phyloP scores from a whole-genome alignment of 257 asterid genomes.

The Echium plantagineum region DNA sequence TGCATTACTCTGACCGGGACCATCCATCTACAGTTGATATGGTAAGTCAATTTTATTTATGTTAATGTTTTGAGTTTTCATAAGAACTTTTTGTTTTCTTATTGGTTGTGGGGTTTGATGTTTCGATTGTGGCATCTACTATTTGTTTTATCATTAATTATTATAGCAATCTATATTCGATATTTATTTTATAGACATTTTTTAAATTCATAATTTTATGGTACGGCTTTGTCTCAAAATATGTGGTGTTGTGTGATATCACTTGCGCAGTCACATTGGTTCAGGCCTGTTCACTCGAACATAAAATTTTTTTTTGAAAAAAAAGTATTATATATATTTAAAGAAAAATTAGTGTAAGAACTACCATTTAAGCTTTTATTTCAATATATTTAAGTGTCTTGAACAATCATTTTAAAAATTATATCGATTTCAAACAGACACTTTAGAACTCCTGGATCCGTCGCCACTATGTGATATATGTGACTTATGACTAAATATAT shows the following conservation, averaged over 20 bases:
- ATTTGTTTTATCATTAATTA: not conserved
- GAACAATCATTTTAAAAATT: too few species aligned
- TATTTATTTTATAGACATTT: not conserved
- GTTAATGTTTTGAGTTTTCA: not conserved
- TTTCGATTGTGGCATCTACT: not conserved
- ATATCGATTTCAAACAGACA: too few species aligned
- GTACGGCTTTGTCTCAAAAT: conserved; percentile 5
- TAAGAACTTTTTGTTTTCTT: not conserved
- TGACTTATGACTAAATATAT: too few species aligned
- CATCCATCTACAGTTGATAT: conserved; percentile 31
- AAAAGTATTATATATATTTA: too few species aligned
- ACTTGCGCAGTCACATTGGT: too few species aligned
- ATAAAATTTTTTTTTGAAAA: too few species aligned
- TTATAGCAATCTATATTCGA: not conserved
- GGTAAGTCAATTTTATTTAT: conserved; percentile 23
- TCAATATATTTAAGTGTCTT: too few species aligned
- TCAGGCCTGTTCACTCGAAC: too few species aligned
- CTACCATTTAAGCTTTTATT: too few species aligned
- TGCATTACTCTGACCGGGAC: conserved; percentile 44
- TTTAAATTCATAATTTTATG: not conserved
- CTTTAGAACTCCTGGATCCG: too few species aligned
- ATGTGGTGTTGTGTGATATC: not conserved
- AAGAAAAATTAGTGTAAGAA: too few species aligned
- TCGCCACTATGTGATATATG: too few species aligned
- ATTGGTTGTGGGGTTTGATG: conserved; percentile 4